Conservation (phyloP, 2,329 filamentous ascomycete species). For the Phaeoacremonium minimum region DNA sequence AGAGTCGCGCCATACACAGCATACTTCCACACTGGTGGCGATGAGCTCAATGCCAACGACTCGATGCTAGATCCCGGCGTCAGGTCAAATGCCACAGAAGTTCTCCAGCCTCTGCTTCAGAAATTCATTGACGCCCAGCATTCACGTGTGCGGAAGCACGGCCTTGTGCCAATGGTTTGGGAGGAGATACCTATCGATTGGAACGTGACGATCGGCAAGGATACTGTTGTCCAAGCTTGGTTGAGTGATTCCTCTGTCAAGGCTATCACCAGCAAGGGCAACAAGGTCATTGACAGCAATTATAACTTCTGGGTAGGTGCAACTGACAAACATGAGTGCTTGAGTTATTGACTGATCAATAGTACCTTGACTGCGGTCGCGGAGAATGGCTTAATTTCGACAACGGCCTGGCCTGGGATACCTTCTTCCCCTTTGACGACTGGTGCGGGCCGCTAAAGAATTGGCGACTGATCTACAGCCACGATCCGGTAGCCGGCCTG, state of each 20-base stretch:
- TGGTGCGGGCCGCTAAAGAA: conserved; percentile 78
- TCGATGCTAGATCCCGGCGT: conserved; percentile 73
- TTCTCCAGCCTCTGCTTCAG: conserved; percentile 74
- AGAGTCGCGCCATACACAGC: conserved; percentile 63
- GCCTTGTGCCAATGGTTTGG: conserved; percentile 76
- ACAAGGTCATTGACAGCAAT: conserved; percentile 70
- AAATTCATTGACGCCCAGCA: conserved; percentile 71
- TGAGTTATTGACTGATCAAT: conserved; percentile 13
- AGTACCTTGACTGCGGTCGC: conserved; percentile 81
- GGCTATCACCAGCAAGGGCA: conserved; percentile 55
- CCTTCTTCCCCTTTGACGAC: conserved; percentile 68
- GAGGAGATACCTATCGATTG: conserved; percentile 80
- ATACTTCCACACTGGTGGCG: conserved; percentile 84
- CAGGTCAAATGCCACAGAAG: conserved; percentile 55
- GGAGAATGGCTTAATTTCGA: conserved; percentile 74
- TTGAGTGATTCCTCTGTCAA: conserved; percentile 59
- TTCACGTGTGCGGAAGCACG: conserved; percentile 55
- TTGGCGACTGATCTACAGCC: conserved; percentile 77
- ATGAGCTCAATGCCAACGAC: conserved; percentile 77
- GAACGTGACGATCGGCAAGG: conserved; percentile 67
- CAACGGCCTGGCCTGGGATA: conserved; percentile 45
- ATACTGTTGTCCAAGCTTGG: conserved; percentile 79
- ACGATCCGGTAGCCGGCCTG: conserved; percentile 67
- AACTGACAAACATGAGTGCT: neutral
- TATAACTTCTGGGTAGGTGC: conserved; percentile 69